phyloP scores from a whole-genome alignment of 257 asterid genomes.

The Solanum bulbocastanum region DNA sequence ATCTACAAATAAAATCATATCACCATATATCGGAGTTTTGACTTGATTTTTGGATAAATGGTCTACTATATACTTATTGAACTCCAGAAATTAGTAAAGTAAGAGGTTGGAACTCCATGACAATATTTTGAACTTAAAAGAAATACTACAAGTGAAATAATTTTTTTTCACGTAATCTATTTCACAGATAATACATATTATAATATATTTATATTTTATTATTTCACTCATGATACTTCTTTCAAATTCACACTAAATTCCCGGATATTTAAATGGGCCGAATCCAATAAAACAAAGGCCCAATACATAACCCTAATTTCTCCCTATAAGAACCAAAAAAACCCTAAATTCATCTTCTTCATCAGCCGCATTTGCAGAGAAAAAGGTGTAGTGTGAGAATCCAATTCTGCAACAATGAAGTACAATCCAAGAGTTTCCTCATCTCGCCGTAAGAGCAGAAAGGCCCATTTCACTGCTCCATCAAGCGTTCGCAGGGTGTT shows the following conservation, averaged over 20 bases:
- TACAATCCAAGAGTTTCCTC: constrained; percentile 59
- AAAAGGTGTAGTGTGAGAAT: background rate
- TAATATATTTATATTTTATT: too few species aligned
- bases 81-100: background rate
- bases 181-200: too few species aligned
- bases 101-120: background rate
- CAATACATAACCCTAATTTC: background rate
- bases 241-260: background rate
- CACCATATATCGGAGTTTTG: background rate
- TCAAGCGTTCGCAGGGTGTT: constrained; percentile 66
- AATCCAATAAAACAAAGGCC: background rate
- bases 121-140: background rate
- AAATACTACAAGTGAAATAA: too few species aligned
- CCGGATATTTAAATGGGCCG: background rate
- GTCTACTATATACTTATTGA: background rate
- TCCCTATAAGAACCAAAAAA: constrained; percentile 1
- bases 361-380: constrained; percentile 4
- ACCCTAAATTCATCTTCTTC: constrained; percentile 7
- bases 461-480: constrained; percentile 75
- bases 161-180: too few species aligned
- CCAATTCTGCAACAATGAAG: constrained; percentile 36
- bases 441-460: constrained; percentile 70
- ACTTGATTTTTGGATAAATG: background rate
- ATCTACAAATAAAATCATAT: too few species aligned
- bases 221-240: background rate